Evolutionary conservation across 805 yeast genomes (phyloP).

Genomic region (Lipomyces mesembrius): DNA sequence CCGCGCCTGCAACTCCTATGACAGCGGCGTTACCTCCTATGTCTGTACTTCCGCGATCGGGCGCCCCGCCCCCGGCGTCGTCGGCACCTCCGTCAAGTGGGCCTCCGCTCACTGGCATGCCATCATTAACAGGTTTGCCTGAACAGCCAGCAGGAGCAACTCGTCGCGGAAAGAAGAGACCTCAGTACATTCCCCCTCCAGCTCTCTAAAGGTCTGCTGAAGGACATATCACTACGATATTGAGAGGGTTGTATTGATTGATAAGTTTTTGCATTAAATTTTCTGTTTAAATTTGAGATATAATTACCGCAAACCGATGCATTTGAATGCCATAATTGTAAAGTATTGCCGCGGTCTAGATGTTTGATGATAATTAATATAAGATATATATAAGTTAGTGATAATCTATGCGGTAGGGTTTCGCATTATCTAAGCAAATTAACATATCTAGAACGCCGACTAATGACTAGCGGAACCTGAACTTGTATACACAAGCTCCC

Average conservation of each 20-base stretch:
- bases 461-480: neutral
- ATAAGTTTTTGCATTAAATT: neutral
- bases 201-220: slow-evolving; percentile 7
- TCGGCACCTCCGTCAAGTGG: slow-evolving; percentile 22
- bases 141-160: slow-evolving; percentile 22
- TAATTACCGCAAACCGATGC: neutral
- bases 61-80: slow-evolving; percentile 5
- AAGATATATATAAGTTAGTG: neutral
- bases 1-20: slow-evolving; percentile 5
- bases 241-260: neutral
- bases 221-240: too few relatives aligned
- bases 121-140: slow-evolving; percentile 25
- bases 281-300: neutral
- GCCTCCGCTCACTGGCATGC: slow-evolving; percentile 15
- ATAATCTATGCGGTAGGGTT: neutral
- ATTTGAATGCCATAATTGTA: neutral
- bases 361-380: neutral
- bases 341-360: neutral
- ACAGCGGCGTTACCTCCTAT: neutral
- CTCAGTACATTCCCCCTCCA: slow-evolving; percentile 35
- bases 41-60: slow-evolving; percentile 5
- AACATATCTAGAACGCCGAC: neutral
- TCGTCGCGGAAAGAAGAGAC: slow-evolving; percentile 28
- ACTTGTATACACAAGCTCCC: neutral
- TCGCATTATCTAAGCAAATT: neutral